Evolutionary conservation across 352 stramenopile species (phyloP), one percentile per base, ranked within the genome.

Genomic region (Globisporangium radiosum): DNA sequence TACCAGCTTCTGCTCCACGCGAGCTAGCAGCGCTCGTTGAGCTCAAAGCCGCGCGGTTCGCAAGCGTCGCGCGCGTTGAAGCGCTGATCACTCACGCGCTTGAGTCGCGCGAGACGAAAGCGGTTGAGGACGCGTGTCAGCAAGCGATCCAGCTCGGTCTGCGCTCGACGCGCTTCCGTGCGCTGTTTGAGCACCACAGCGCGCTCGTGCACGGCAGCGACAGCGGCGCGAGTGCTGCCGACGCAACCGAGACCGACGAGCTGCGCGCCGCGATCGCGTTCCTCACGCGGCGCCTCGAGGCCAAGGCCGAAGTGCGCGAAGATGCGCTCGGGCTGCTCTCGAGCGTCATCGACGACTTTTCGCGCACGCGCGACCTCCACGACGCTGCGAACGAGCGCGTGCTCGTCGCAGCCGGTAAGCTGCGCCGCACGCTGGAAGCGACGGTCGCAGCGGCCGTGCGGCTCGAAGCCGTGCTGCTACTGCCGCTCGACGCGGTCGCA

Each of bases 101-200:
- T 40, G 47, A 62, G 19, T 62, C 60, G 0, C 49, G 71, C 1
- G 70, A 81, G 33, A 49, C 59, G 0, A 76, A 74, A 33, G 47
- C 65, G 13, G 66, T 88, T 5, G 81, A 88, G 60, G 66, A 83
- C 15, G 72, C 71, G 11, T 73, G 88, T 48, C 64, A 72, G 11
- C 60, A 74, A 45, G 76, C 81, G 5, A 86, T 90, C 56, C 73
- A 60, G 17, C 72, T 88, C 5, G 81, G 80, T 1, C 85, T 83
- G 54, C 83, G 71, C 52, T 80, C 72, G 8, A 62, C 70, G 7
- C 42, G 72, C 14, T 87, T 88, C 66, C 44, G 52, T 15, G 49
- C 60, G 8, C 57, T 88, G 1, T 90, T 90, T 49, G 73, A 85
- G 14, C 66, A 54, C 43, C 75, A 73, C 56, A 75, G 50, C 10